A percentile compares a stretch with the other conserved stretches of the same genome.
Conservation (phyloP, 345 rosid genomes). For the Citrus hindsii region DNA sequence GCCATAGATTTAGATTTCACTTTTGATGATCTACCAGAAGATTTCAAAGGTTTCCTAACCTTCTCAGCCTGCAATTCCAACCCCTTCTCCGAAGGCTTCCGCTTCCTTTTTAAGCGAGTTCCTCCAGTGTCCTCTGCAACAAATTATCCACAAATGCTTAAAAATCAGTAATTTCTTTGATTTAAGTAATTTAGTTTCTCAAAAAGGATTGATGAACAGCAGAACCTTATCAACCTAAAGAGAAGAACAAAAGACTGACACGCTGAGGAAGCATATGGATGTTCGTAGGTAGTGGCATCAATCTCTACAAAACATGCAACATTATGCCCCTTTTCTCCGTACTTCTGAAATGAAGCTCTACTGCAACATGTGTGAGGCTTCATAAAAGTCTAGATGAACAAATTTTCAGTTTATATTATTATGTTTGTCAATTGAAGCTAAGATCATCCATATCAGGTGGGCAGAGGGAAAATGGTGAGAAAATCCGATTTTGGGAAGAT, state of each 20-base stretch:
- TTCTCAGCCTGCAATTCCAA: conserved; percentile 92
- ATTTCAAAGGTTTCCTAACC: conserved; percentile 61
- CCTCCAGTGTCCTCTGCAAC: conserved; percentile 78
- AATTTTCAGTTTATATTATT: not conserved
- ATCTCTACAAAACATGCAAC: not conserved
- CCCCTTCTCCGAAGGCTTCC: conserved; percentile 96
- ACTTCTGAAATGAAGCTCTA: not conserved
- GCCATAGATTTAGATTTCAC: conserved; percentile 45
- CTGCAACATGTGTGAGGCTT: not conserved
- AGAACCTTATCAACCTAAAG: conserved; percentile 1
- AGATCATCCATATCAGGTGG: too few relatives aligned
- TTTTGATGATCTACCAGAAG: conserved; percentile 60
- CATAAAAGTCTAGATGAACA: not conserved
- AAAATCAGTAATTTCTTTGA: not conserved
- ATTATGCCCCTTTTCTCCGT: not conserved
- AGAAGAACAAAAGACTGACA: conserved; percentile 1
- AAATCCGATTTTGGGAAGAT: too few relatives aligned
- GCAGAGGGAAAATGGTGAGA: too few relatives aligned
- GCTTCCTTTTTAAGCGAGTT: conserved; percentile 60
- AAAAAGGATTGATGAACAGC: not conserved
- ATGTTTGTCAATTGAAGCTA: not conserved
- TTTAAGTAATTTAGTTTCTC: not conserved
- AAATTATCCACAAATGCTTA: conserved; percentile 21
- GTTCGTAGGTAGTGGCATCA: not conserved
- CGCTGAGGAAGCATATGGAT: not conserved